These are phyloP conservation scores for Fraxinus albicans DNA, from an alignment of 305 asterid genomes.

Conservation along the genomic window DNA sequence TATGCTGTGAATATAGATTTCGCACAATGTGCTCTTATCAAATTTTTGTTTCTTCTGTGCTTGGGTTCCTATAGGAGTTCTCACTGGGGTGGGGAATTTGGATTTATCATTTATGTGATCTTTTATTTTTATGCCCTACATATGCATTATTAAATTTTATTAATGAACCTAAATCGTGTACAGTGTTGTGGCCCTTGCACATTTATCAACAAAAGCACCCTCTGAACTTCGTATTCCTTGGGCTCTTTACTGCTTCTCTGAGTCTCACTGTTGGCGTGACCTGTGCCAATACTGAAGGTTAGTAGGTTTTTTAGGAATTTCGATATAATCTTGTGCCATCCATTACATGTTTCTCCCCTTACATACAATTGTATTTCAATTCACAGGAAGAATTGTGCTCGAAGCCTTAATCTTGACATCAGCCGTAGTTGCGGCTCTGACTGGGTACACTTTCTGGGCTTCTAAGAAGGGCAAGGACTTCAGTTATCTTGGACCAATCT, in stretches of 20 bases:
- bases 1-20: not conserved
- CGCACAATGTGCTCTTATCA: not conserved
- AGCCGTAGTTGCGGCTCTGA: constrained; percentile 78
- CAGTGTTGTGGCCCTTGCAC: constrained; percentile 91
- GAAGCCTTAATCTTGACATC: constrained; percentile 87
- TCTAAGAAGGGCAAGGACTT: constrained; percentile 90
- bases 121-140: not conserved
- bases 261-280: constrained; percentile 84
- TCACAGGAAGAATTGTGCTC: constrained; percentile 80
- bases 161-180: constrained; percentile 20
- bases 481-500: constrained; percentile 84
- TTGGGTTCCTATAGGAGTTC: not conserved
- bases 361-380: not conserved
- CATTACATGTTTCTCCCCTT: constrained; percentile 15
- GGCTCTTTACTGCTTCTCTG: constrained; percentile 78
- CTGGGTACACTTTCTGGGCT: constrained; percentile 98
- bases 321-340: not conserved
- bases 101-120: not conserved
- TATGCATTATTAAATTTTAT: not conserved
- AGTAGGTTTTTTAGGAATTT: constrained; percentile 22
- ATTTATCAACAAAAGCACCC: constrained; percentile 92
- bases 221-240: constrained; percentile 79
- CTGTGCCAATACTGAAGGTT: constrained; percentile 93
- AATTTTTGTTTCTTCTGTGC: not conserved
- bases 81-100: not conserved